Evolutionary conservation across 352 stramenopile genomes (phyloP).

Genomic region (Globisporangium okanoganense): DNA sequence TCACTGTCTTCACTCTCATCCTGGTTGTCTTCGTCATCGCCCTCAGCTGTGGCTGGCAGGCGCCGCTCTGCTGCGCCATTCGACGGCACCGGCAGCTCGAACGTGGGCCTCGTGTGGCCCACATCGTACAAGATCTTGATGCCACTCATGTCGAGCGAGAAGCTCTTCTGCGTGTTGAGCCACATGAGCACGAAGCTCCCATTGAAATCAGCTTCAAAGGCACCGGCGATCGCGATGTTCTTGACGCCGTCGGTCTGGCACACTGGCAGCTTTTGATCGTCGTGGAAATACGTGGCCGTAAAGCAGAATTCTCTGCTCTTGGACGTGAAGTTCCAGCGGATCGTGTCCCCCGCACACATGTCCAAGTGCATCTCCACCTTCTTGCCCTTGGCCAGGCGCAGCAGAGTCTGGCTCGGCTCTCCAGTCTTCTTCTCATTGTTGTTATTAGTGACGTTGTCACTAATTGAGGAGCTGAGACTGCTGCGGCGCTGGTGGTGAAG

Average conservation of each 20-base stretch:
- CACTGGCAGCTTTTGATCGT: slow-evolving; percentile 43
- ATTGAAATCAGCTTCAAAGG: slow-evolving; percentile 45
- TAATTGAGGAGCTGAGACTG: not conserved
- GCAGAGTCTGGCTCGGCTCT: slow-evolving; percentile 7
- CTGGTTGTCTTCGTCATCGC: slow-evolving; percentile 8
- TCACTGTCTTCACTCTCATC: not conserved
- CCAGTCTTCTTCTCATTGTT: slow-evolving; percentile 3
- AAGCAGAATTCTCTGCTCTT: slow-evolving; percentile 67
- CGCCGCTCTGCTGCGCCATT: not conserved
- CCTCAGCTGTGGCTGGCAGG: slow-evolving; percentile 4
- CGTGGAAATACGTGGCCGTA: slow-evolving; percentile 51
- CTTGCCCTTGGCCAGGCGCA: slow-evolving; percentile 52
- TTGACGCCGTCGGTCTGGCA: slow-evolving; percentile 63
- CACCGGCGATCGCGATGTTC: slow-evolving; percentile 49
- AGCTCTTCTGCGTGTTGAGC: slow-evolving; percentile 66
- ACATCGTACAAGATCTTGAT: slow-evolving; percentile 67
- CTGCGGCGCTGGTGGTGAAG: not conserved
- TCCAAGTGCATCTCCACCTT: slow-evolving; percentile 83
- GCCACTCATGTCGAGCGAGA: slow-evolving; percentile 50
- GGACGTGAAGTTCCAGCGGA: slow-evolving; percentile 58
- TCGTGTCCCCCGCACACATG: slow-evolving; percentile 53
- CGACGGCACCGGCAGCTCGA: slow-evolving; percentile 5
- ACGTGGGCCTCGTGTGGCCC: slow-evolving; percentile 33
- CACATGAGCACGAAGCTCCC: slow-evolving; percentile 76
- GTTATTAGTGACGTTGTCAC: not conserved